Base-by-base conservation (phyloP, 192 early-diverging fungal genomes). In the Podila epigama region DNA sequence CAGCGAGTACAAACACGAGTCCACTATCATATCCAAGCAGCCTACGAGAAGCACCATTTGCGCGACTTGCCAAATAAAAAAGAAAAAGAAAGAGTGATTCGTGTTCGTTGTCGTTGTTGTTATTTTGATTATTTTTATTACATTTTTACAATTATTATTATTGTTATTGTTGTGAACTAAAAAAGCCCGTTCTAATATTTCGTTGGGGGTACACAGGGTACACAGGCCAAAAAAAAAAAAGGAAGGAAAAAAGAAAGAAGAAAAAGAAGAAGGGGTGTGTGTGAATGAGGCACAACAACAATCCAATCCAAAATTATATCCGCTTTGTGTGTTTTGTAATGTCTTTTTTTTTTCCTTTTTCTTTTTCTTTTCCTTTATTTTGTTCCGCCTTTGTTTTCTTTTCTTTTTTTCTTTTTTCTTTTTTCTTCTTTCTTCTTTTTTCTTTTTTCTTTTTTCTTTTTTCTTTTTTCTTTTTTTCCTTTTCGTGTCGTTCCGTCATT, bases 321-420 rank as follows among this genome's bases (percentile, higher is more conserved):
- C 44, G 22, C 44, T 22, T 48, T 25, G 44, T 22, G 11, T 22
- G 44, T n/a, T 48, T 48, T 48, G 44, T 48, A 9, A 39, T 48
- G 44, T 44, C 4, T 44, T 66, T 50, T 60, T 28, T 67, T 54
- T 33, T 58, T 60, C 63, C 57, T 66, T 53, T 18, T 60, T 11
- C 33, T 36, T 37, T 34, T 29, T 22, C 48, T 22, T 50, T 12
- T 35, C 22, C 0, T 54, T 48, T 48, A 48, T 28, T 40, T 50
- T 41, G n/a, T 34, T 48, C 31, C 12, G 48, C 20, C n/a, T 51
- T 58, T 35, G 20, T 61, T 18, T 25, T 48, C 15, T 1, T 27
- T 40, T 13, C 44, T 28, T 15, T 66, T 39, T 44, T 33, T 27
- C 48, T 60, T 66, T 25, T 33, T 35, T 8, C 31, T 64, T 52